These are phyloP conservation scores for Metschnikowia lochheadii DNA, from an alignment of 805 yeast species.

Conservation along the genomic window DNA sequence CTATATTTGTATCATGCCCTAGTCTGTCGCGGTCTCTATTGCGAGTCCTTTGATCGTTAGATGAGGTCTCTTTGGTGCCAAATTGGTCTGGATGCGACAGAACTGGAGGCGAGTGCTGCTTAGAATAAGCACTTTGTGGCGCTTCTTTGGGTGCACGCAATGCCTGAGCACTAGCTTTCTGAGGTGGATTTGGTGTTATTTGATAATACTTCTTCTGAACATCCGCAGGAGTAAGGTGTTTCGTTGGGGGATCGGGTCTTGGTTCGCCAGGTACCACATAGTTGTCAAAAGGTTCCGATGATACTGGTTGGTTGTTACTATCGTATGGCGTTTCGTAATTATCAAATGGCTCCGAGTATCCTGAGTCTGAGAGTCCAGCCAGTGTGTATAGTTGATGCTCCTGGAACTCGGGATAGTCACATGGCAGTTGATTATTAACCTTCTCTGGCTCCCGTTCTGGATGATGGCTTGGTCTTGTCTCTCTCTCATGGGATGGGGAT, in stretches of 20 bases:
- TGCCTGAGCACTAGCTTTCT: not conserved
- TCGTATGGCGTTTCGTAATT: slow-evolving; percentile 22
- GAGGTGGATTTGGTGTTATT: not conserved
- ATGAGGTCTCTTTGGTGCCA: not conserved
- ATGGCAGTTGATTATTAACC: not conserved
- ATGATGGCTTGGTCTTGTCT: not conserved
- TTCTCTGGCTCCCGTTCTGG: not conserved
- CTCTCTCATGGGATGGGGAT: not conserved
- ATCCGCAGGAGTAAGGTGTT: not conserved
- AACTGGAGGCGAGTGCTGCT: not conserved
- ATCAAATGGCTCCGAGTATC: slow-evolving; percentile 26
- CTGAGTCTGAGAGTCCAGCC: not conserved
- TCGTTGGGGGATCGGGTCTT: not conserved
- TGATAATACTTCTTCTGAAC: slow-evolving; percentile 2
- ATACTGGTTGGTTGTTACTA: slow-evolving; percentile 1
- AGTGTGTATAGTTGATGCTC: not conserved
- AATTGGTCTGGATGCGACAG: not conserved
- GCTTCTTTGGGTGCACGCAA: not conserved
- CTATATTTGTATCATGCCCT: not conserved
- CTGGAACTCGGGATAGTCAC: not conserved
- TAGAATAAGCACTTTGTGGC: not conserved
- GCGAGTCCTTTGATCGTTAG: not conserved
- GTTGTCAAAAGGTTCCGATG: slow-evolving; percentile 27
- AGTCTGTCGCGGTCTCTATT: not conserved
- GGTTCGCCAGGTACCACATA: slow-evolving; percentile 20